These are phyloP conservation scores for Chlorella variabilis DNA, from an alignment of 163 green algal species.

Conservation along the genomic window DNA sequence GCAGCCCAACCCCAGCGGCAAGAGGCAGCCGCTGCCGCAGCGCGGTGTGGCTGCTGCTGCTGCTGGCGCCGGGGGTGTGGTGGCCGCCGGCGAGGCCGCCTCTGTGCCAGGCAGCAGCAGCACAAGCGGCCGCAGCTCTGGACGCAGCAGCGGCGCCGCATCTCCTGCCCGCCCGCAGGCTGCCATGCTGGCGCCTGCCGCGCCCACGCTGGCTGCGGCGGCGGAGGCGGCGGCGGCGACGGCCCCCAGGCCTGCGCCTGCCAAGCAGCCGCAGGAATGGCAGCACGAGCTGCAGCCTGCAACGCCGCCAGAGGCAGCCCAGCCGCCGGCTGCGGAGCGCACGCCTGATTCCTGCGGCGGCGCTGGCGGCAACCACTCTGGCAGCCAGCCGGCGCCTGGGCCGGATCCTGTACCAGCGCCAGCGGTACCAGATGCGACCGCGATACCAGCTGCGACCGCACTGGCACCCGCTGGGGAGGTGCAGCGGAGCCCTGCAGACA, in stretches of 20 bases:
- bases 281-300: background rate
- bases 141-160: constrained; percentile 1
- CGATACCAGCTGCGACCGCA: too few species aligned
- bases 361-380: too few species aligned
- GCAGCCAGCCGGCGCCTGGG: too few species aligned
- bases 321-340: too few species aligned
- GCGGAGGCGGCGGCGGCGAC: too few species aligned
- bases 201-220: too few species aligned
- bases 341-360: too few species aligned
- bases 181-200: background rate
- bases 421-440: too few species aligned
- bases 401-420: too few species aligned
- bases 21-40: background rate
- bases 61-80: background rate
- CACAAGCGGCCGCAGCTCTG: background rate
- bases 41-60: background rate
- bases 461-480: too few species aligned
- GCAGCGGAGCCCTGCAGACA: background rate
- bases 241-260: background rate
- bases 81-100: background rate
- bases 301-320: background rate
- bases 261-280: background rate
- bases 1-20: constrained; percentile 29
- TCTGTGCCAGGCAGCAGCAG: background rate
- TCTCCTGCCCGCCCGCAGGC: background rate